Percentiles rank a stretch among this genome's conserved stretches.
Evolutionary conservation across 345 rosid species (phyloP).

Genomic region (Salix brachista): DNA sequence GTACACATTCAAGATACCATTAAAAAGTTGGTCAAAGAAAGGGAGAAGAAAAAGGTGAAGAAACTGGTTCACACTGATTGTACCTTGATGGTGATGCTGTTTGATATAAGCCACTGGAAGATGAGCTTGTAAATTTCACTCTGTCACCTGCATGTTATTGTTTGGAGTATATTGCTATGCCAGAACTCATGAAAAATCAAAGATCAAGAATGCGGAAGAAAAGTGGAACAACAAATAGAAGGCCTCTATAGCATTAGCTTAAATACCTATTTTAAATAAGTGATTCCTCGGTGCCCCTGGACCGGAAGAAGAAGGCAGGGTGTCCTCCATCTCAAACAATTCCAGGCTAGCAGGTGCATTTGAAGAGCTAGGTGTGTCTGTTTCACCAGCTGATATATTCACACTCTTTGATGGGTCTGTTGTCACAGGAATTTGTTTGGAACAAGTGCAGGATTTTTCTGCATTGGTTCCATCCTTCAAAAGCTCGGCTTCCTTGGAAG

Average conservation of each 20-base stretch:
- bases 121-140: constrained; percentile 49
- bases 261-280: constrained; percentile 62
- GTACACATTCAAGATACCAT: background rate
- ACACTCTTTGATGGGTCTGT: constrained; percentile 42
- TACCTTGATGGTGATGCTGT: constrained; percentile 59
- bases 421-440: constrained; percentile 41
- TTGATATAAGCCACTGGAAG: constrained; percentile 46
- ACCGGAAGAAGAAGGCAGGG: constrained; percentile 45
- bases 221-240: background rate
- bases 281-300: constrained; percentile 45
- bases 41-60: background rate
- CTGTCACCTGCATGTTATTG: constrained; percentile 59
- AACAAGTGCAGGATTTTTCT: constrained; percentile 50
- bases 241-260: constrained; percentile 6
- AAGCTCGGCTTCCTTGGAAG: constrained; percentile 74
- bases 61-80: background rate
- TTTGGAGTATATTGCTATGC: background rate
- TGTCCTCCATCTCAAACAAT: constrained; percentile 59
- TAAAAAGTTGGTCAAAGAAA: background rate
- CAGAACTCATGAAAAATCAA: constrained; percentile 14
- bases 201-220: constrained; percentile 3
- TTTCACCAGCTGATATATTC: constrained; percentile 46
- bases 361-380: constrained; percentile 51
- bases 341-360: constrained; percentile 47
- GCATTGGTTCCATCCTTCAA: constrained; percentile 58